These are phyloP conservation scores for Solanum tacnaense DNA, from an alignment of 257 asterid species.

Conservation along the genomic window DNA sequence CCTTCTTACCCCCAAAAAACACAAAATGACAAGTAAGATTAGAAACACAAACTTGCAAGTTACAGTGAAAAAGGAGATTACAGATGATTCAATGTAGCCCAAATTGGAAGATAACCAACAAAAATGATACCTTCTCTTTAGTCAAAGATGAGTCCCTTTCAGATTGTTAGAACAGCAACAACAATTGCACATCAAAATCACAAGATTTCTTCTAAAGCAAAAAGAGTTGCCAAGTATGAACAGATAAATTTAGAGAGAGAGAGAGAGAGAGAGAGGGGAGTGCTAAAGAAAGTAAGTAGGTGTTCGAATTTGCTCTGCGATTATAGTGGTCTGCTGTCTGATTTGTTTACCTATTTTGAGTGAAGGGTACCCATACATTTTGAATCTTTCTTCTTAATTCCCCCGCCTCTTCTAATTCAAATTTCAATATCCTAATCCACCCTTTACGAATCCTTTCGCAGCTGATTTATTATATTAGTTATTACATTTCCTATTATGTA, in stretches of 20 bases:
- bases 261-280: not conserved
- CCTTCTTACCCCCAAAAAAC: not conserved
- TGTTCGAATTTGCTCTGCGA: not conserved
- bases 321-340: not conserved
- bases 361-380: not conserved
- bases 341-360: not conserved
- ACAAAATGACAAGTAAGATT: not conserved
- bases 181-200: not conserved
- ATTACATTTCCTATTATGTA: too few species aligned
- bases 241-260: not conserved
- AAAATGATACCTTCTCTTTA: not conserved
- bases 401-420: not conserved
- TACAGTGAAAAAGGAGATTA: not conserved
- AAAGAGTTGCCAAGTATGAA: too few species aligned
- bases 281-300: not conserved
- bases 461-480: too few species aligned
- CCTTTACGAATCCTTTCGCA: too few species aligned
- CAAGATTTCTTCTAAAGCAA: not conserved
- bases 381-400: not conserved
- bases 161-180: not conserved
- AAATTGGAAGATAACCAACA: not conserved
- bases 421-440: not conserved
- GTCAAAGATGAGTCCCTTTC: not conserved
- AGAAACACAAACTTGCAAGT: not conserved
- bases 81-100: not conserved